Conservation (phyloP, 2,329 filamentous ascomycete genomes). For the Colletotrichum abscissum region DNA sequence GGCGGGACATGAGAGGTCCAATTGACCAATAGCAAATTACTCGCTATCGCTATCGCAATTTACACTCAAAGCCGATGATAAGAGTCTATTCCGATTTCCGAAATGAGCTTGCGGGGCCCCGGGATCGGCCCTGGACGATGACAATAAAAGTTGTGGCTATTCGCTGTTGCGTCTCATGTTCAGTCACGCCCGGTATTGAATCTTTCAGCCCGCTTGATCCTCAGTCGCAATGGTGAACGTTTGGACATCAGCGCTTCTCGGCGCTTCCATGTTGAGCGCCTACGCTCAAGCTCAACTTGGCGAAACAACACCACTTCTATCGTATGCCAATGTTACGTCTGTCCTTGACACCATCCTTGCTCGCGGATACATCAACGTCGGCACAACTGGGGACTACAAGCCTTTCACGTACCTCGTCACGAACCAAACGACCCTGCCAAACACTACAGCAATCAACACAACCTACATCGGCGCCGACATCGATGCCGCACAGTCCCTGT, state of each 20-base stretch:
- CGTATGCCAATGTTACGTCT: slow-evolving; percentile 28
- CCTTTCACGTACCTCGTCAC: slow-evolving; percentile 33
- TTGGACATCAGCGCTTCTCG: not conserved
- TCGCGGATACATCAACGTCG: slow-evolving; percentile 32
- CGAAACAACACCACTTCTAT: not conserved
- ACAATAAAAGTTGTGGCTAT: not conserved
- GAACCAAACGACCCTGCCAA: slow-evolving; percentile 15
- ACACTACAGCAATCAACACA: slow-evolving; percentile 23
- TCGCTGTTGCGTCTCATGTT: not conserved
- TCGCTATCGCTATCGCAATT: slow-evolving; percentile 14
- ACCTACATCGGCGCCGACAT: slow-evolving; percentile 35
- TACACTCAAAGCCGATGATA: not conserved
- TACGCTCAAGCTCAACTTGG: not conserved
- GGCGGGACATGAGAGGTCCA: not conserved
- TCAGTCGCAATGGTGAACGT: not conserved
- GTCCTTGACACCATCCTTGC: slow-evolving; percentile 26
- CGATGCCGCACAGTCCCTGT: slow-evolving; percentile 32
- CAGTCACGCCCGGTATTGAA: not conserved
- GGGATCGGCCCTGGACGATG: slow-evolving; percentile 15
- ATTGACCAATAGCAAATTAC: slow-evolving; percentile 1
- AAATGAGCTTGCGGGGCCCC: slow-evolving; percentile 30
- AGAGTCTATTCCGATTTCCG: slow-evolving; percentile 17
- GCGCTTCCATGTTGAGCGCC: not conserved
- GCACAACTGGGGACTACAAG: slow-evolving; percentile 34
- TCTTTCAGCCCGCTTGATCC: not conserved